phyloP scores from a whole-genome alignment of 2,329 filamentous ascomycete species.

The Cytospora chrysosperma region DNA sequence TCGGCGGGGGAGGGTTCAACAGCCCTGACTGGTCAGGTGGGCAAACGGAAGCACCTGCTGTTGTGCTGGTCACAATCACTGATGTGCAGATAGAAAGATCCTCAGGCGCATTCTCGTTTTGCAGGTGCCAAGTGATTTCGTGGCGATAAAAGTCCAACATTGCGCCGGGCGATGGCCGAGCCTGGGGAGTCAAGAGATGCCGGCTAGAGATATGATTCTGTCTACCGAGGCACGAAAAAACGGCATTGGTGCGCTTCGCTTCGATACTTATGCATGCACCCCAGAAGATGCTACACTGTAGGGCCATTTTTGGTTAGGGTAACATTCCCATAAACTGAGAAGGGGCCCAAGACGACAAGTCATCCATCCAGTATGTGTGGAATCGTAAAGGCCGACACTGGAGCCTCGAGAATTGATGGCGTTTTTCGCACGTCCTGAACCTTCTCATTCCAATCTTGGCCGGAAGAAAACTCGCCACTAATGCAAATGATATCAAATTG shows the following conservation, averaged over 20 bases:
- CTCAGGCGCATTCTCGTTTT: background rate
- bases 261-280: constrained; percentile 17
- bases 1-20: background rate
- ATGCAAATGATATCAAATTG: background rate
- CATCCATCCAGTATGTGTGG: background rate
- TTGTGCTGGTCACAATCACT: background rate
- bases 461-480: background rate
- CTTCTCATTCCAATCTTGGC: background rate
- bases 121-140: background rate
- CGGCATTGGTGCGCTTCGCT: constrained; percentile 23
- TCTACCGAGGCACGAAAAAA: background rate
- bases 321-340: constrained; percentile 14
- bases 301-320: constrained; percentile 7
- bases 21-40: constrained; percentile 3
- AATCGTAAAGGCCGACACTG: too few relatives aligned
- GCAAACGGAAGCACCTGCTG: background rate
- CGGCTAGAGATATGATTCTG: background rate
- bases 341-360: constrained; percentile 4
- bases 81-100: background rate
- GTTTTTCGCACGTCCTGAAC: background rate
- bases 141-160: background rate
- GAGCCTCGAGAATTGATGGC: background rate
- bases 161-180: background rate
- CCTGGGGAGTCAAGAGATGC: background rate
- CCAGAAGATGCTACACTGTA: constrained; percentile 21